Evolutionary conservation across 2,329 filamentous ascomycete genomes (phyloP).

Genomic region (Sarocladium oryzae): DNA sequence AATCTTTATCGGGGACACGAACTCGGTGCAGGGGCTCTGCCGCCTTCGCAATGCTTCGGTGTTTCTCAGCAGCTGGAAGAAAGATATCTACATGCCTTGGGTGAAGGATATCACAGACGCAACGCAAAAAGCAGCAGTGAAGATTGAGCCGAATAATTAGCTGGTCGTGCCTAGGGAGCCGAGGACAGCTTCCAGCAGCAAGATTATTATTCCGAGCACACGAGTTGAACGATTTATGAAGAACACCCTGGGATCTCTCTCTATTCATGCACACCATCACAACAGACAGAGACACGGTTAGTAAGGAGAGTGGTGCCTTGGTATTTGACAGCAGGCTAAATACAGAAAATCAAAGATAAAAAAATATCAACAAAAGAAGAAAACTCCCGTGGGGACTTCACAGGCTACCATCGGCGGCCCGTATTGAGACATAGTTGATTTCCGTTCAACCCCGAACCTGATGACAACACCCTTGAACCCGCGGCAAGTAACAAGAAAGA

Average conservation of each 20-base stretch:
- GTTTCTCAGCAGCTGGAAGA: slow-evolving; percentile 4
- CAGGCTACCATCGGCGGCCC: slow-evolving; percentile 5
- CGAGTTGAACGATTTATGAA: not conserved
- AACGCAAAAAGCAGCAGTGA: not conserved
- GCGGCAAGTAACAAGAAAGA: no score
- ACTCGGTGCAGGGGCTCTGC: slow-evolving; percentile 4
- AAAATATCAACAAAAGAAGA: not conserved
- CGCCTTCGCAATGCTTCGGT: not conserved
- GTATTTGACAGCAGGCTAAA: not conserved
- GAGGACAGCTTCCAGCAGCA: no score
- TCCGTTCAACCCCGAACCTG: no score
- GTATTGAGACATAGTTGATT: no score
- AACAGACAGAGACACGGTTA: not conserved
- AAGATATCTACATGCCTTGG: not conserved
- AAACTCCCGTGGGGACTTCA: not conserved
- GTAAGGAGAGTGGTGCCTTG: not conserved
- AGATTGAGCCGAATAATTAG: not conserved
- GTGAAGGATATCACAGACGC: not conserved
- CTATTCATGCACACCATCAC: no score
- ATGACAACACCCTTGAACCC: no score
- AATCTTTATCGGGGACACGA: not conserved
- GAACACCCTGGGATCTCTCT: not conserved
- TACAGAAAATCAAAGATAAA: not conserved
- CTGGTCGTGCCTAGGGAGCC: no score
- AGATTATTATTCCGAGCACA: not conserved